Percentiles rank a stretch among this genome's conserved stretches.
Conservation (phyloP, 768 basidiomycete genomes). For the Tephrocybe rancida region DNA sequence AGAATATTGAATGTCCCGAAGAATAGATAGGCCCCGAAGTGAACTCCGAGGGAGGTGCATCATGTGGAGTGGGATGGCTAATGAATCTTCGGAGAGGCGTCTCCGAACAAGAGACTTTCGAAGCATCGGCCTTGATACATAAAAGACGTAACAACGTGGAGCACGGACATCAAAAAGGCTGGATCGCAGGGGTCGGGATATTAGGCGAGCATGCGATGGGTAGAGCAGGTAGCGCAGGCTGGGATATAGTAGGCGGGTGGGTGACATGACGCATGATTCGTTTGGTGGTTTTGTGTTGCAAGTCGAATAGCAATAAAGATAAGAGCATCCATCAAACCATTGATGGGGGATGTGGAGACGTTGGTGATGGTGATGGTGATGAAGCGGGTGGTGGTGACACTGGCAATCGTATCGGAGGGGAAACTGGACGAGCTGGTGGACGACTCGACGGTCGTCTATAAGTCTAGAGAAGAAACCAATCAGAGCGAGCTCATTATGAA, state of each 20-base stretch:
- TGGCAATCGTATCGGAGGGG: slow-evolving; percentile 10
- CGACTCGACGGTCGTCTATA: slow-evolving; percentile 24
- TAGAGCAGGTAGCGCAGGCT: slow-evolving; percentile 9
- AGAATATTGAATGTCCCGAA: slow-evolving; percentile 6
- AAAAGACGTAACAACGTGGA: slow-evolving; percentile 9
- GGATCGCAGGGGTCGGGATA: slow-evolving; percentile 4
- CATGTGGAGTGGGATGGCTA: not conserved
- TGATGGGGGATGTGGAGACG: slow-evolving; percentile 16
- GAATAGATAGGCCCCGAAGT: slow-evolving; percentile 4
- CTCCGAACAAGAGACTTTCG: not conserved
- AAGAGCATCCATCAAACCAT: slow-evolving; percentile 21
- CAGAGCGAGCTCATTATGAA: not conserved
- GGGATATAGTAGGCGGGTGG: not conserved
- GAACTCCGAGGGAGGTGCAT: slow-evolving; percentile 12
- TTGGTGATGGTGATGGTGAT: slow-evolving; percentile 10
- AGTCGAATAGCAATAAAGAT: slow-evolving; percentile 23
- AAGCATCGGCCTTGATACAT: slow-evolving; percentile 9
- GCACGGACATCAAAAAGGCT: slow-evolving; percentile 10
- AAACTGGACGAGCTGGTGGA: slow-evolving; percentile 19
- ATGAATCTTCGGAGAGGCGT: not conserved
- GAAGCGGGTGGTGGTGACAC: slow-evolving; percentile 7
- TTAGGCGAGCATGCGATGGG: slow-evolving; percentile 11
- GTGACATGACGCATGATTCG: slow-evolving; percentile 4
- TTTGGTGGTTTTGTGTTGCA: slow-evolving; percentile 2
- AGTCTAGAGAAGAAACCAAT: slow-evolving; percentile 9